Evolutionary conservation across 106 monocot species (phyloP).

Genomic region (Dendrobium huoshanense): DNA sequence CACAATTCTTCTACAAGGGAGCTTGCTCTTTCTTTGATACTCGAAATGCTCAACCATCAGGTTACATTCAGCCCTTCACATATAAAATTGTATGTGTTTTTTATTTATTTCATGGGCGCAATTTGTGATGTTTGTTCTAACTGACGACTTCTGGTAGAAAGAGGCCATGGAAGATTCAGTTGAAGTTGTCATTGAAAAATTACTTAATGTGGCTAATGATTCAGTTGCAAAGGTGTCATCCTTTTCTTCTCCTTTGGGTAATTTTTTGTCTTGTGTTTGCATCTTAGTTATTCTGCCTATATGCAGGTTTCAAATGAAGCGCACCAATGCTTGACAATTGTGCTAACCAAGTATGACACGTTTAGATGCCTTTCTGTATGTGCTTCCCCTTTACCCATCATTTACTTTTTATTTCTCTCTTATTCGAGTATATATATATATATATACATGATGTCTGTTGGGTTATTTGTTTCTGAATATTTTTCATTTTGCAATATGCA

Average conservation of each 20-base stretch:
- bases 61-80: conserved; percentile 10
- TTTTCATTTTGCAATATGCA: conserved; percentile 13
- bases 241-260: background rate
- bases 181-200: conserved; percentile 93
- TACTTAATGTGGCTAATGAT: conserved; percentile 77
- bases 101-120: background rate
- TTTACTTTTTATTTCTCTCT: background rate
- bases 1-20: conserved; percentile 72
- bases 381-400: conserved; percentile 10
- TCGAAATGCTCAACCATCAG: conserved; percentile 92
- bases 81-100: background rate
- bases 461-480: too few species aligned
- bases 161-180: conserved; percentile 82
- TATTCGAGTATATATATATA: too few species aligned
- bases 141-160: conserved; percentile 34
- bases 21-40: conserved; percentile 71
- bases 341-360: conserved; percentile 79
- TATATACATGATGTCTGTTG: background rate
- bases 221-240: conserved; percentile 51
- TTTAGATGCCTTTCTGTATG: conserved; percentile 84
- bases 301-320: conserved; percentile 88
- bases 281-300: conserved; percentile 9
- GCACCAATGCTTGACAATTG: conserved; percentile 53
- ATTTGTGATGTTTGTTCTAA: background rate
- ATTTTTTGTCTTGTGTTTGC: background rate